A percentile compares a stretch with the other conserved stretches of the same genome.
These are phyloP conservation scores for Amesomyces nigricolor DNA, from an alignment of 2,329 filamentous ascomycete genomes.

Conservation along the genomic window DNA sequence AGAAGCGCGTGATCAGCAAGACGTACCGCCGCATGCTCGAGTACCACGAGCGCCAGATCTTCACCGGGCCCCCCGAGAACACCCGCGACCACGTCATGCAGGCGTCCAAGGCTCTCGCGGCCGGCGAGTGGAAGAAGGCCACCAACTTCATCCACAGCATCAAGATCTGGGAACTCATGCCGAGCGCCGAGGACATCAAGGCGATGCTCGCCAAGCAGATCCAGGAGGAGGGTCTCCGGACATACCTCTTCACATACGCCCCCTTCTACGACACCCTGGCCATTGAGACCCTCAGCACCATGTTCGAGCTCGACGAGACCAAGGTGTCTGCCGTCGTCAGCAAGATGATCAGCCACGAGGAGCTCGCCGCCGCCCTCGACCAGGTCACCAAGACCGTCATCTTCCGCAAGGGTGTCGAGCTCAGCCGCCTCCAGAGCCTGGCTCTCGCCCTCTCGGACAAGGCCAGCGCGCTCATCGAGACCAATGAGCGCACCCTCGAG, in stretches of 20 bases:
- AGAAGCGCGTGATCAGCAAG: constrained; percentile 98
- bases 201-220: constrained; percentile 95
- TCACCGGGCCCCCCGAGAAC: constrained; percentile 97
- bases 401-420: constrained; percentile 98
- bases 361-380: constrained; percentile 91
- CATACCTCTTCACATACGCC: constrained; percentile 98
- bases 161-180: constrained; percentile 99
- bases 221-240: constrained; percentile 95
- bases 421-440: constrained; percentile 90
- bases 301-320: constrained; percentile 89
- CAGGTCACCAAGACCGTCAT: constrained; percentile 96
- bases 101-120: constrained; percentile 91
- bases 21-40: constrained; percentile 98
- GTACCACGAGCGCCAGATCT: constrained; percentile 98
- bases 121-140: constrained; percentile 97
- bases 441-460: constrained; percentile 94
- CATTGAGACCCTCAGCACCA: constrained; percentile 73
- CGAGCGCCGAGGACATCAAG: constrained; percentile 89
- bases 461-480: constrained; percentile 91
- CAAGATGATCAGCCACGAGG: constrained; percentile 99
- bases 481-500: constrained; percentile 94
- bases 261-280: constrained; percentile 98
- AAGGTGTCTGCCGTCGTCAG: constrained; percentile 94
- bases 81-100: constrained; percentile 99
- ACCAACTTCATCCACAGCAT: constrained; percentile 91